Conservation (phyloP, 768 basidiomycete genomes). For the Gautieria morchelliformis region DNA sequence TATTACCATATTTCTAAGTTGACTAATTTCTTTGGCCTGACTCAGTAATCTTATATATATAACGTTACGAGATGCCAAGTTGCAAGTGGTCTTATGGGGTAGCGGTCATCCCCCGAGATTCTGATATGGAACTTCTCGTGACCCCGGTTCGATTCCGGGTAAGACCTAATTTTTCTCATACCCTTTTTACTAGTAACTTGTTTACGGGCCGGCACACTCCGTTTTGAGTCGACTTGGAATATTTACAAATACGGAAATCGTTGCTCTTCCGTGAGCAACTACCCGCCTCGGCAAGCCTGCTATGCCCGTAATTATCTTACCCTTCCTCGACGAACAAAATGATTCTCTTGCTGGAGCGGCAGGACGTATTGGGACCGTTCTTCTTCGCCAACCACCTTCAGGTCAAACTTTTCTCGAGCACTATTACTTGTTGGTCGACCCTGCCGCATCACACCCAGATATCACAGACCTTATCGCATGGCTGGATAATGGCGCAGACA, state of each 20-base stretch:
- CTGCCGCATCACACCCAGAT: conserved; percentile 32
- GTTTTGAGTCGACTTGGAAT: too few relatives aligned
- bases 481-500: conserved; percentile 74
- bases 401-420: conserved; percentile 24
- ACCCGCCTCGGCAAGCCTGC: neutral
- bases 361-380: conserved; percentile 67
- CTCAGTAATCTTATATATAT: too few relatives aligned
- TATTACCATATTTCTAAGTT: too few relatives aligned
- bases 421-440: conserved; percentile 49
- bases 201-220: too few relatives aligned
- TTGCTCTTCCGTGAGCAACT: too few relatives aligned
- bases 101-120: conserved; percentile 18
- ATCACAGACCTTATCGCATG: conserved; percentile 46
- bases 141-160: conserved; percentile 18
- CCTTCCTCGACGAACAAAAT: conserved; percentile 43
- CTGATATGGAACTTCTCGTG: conserved; percentile 12
- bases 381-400: conserved; percentile 34
- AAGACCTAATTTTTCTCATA: conserved; percentile 8
- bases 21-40: too few relatives aligned
- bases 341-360: conserved; percentile 49
- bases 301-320: conserved; percentile 40
- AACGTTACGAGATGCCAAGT: too few relatives aligned
- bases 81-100: conserved; percentile 15
- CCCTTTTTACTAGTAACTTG: neutral
- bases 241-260: too few relatives aligned